A percentile compares a stretch with the other conserved stretches of the same genome.
phyloP scores from a whole-genome alignment of 495 filamentous ascomycete genomes.

The Staphylotrichum tortipilum region DNA sequence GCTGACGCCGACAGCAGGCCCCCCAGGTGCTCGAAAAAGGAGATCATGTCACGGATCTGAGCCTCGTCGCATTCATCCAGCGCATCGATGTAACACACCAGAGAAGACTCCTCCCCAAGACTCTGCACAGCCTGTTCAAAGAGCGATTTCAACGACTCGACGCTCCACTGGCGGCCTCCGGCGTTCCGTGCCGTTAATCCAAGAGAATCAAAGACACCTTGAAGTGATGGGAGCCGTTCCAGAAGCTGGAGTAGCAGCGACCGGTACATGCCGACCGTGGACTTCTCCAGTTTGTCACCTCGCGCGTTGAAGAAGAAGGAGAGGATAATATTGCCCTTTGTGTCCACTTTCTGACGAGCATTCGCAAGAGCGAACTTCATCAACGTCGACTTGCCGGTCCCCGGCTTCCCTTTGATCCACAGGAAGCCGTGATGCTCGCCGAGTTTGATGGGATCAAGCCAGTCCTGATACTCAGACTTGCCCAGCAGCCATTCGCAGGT shows the following conservation, averaged over 20 bases:
- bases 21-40: slow-evolving; percentile 27
- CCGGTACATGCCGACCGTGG: slow-evolving; percentile 47
- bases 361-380: slow-evolving; percentile 27
- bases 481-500: slow-evolving; percentile 46
- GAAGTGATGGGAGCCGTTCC: slow-evolving; percentile 16
- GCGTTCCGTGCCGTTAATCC: not conserved
- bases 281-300: slow-evolving; percentile 41
- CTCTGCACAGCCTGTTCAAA: slow-evolving; percentile 22
- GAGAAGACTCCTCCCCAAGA: slow-evolving; percentile 9
- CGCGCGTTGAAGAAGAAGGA: slow-evolving; percentile 28
- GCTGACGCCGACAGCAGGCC: not conserved
- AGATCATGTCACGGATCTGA: slow-evolving; percentile 29
- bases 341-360: slow-evolving; percentile 6
- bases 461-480: slow-evolving; percentile 34
- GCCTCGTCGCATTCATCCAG: slow-evolving; percentile 35
- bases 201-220: slow-evolving; percentile 18
- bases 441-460: slow-evolving; percentile 35
- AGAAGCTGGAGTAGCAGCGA: slow-evolving; percentile 37
- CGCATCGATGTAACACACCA: slow-evolving; percentile 36
- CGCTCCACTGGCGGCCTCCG: slow-evolving; percentile 19
- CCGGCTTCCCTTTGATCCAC: slow-evolving; percentile 53
- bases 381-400: slow-evolving; percentile 43
- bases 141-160: slow-evolving; percentile 21
- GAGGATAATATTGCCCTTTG: slow-evolving; percentile 8
- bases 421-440: slow-evolving; percentile 41